Conservation (phyloP, 192 early-diverging fungal genomes). For the Backusella westeae region DNA sequence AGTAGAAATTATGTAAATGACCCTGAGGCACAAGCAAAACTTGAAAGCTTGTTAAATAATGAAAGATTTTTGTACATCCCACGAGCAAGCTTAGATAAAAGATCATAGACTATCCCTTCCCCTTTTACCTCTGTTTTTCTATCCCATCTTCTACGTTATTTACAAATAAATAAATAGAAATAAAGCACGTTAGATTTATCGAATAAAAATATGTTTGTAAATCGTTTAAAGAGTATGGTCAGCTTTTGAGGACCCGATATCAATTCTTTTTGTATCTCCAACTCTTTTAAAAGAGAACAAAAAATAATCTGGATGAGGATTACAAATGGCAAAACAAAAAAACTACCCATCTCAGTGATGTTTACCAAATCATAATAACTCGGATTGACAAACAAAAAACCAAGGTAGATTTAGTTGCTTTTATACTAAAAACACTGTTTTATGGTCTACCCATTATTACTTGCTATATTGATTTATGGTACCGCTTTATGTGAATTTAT, state of each 20-base stretch:
- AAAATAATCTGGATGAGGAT: too few species aligned
- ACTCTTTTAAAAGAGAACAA: too few species aligned
- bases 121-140: neutral
- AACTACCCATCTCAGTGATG: neutral
- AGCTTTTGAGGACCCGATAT: neutral
- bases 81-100: neutral
- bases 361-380: neutral
- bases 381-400: neutral
- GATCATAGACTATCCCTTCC: neutral
- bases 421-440: neutral
- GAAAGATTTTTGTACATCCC: slow-evolving; percentile 2
- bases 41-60: slow-evolving; percentile 4
- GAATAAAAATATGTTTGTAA: too few species aligned
- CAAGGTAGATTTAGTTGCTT: too few species aligned
- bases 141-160: neutral
- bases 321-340: neutral
- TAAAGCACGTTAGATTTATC: neutral
- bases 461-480: too few species aligned
- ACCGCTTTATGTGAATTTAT: neutral
- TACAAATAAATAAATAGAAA: neutral
- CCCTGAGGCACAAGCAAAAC: slow-evolving; percentile 1
- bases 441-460: too few species aligned
- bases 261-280: neutral
- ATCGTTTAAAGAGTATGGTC: neutral
- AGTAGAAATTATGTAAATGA: slow-evolving; percentile 13